Evolutionary conservation across 495 filamentous ascomycete species (phyloP), one percentile per base, ranked within the genome.

Genomic region (Beverwykella pulmonaria): DNA sequence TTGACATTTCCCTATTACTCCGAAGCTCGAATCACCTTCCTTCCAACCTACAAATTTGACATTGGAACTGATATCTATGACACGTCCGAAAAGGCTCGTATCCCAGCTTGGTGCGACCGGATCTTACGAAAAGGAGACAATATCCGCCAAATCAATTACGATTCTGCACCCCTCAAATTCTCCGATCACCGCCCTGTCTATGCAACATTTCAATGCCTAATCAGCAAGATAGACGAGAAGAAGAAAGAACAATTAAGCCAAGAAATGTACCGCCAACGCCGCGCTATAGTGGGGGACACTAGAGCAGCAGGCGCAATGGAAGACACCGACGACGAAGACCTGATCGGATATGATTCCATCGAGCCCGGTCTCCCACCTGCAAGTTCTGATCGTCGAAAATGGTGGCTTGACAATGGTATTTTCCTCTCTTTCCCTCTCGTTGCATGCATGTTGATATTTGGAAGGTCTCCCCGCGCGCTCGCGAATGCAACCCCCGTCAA

Each of bases 91-190:
- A 99, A 98, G 79, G 84, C 85, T 29, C 87, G 94, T 29, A 97
- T 98, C 63, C 94, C 94, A 26, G 94, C 94, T 2, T 99, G 94
- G 94, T 97, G 92, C 72, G 94, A 99, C 76, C 89, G 94, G 36
- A 85, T 99, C 15, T 78, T 99, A 14, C 86, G 90, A 61, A 94
- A 90, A 82, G 95, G 95, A 25, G 81, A 82, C 44, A 92, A 89
- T 65, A 81, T 98, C 5, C 87, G 87, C 7, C 95, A 98, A 75
- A 82, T 88, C 20, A 82, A 87, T 26, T 99, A 99, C 75, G 82
- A 87, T 65, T 84, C 83, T 55, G 92, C 90, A 9, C 84, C 90
- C 30, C 79, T 99, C 12, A 83, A 83, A 8, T 92, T 97, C 74
- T 99, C 94, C 0, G 94, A 98, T 71, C 94, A 99, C 74, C 85